Evolutionary conservation across 2,329 filamentous ascomycete species (phyloP).

Genomic region (Metarhizium rileyi): DNA sequence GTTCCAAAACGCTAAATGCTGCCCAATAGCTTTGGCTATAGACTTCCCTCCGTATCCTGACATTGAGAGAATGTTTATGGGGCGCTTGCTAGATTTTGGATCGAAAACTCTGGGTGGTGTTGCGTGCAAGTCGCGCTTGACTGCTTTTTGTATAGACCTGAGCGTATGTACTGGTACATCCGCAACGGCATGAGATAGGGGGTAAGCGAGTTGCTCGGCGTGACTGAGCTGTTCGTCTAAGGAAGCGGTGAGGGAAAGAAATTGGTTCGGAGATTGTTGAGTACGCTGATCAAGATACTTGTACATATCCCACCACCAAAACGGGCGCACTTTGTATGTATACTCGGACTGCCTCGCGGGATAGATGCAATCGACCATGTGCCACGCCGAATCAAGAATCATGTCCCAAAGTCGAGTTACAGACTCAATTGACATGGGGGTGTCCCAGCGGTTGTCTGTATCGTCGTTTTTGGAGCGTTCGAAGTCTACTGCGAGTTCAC

Average conservation of each 20-base stretch:
- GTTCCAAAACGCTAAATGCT: slow-evolving; percentile 50
- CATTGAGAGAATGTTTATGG: slow-evolving; percentile 27
- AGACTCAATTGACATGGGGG: slow-evolving; percentile 10
- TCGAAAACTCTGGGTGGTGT: slow-evolving; percentile 20
- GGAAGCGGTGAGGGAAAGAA: slow-evolving; percentile 15
- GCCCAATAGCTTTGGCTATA: slow-evolving; percentile 42
- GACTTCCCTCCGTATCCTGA: slow-evolving; percentile 29
- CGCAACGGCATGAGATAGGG: slow-evolving; percentile 24
- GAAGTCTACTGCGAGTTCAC: slow-evolving; percentile 12
- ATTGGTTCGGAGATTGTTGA: slow-evolving; percentile 20
- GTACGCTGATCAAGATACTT: slow-evolving; percentile 22
- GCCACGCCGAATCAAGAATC: slow-evolving; percentile 28
- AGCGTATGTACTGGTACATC: slow-evolving; percentile 25
- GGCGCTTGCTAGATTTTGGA: slow-evolving; percentile 24
- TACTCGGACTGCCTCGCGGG: slow-evolving; percentile 25
- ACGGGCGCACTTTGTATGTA: slow-evolving; percentile 23
- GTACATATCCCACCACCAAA: slow-evolving; percentile 31
- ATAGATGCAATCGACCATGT: slow-evolving; percentile 24
- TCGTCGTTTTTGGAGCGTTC: slow-evolving; percentile 4
- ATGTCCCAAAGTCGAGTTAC: slow-evolving; percentile 21
- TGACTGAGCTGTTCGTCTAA: slow-evolving; percentile 20
- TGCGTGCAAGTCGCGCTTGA: slow-evolving; percentile 20
- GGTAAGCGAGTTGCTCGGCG: slow-evolving; percentile 21
- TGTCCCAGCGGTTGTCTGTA: slow-evolving; percentile 7
- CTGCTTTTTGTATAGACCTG: slow-evolving; percentile 17